Conservation (phyloP, 1,284 basidiomycete genomes). For the Melanopsichium pennsylvanicum region DNA sequence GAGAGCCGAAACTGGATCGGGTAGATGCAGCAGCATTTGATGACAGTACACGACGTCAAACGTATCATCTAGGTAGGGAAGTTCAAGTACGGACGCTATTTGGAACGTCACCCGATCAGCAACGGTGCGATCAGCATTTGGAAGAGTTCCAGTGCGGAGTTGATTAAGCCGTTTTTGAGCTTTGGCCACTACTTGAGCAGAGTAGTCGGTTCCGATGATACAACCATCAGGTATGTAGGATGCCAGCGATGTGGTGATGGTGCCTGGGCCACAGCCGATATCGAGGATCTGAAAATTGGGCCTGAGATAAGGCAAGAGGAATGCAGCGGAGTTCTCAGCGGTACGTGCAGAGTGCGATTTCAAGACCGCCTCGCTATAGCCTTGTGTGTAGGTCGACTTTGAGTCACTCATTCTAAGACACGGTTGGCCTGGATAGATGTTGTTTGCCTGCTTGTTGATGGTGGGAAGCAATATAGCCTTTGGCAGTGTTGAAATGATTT, state of each 20-base stretch:
- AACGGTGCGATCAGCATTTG: background rate
- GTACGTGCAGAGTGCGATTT: conserved; percentile 33
- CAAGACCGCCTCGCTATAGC: conserved; percentile 33
- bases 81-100: conserved; percentile 23
- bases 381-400: conserved; percentile 25
- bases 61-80: conserved; percentile 18
- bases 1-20: conserved; percentile 17
- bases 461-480: too few relatives aligned
- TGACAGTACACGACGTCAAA: conserved; percentile 40
- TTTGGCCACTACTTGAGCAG: conserved; percentile 16
- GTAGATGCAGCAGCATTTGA: conserved; percentile 37
- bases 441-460: too few relatives aligned
- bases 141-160: background rate
- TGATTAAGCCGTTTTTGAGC: conserved; percentile 15
- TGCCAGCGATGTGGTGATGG: conserved; percentile 29
- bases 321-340: conserved; percentile 29
- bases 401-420: conserved; percentile 11
- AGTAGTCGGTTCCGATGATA: conserved; percentile 30
- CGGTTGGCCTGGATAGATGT: too few relatives aligned
- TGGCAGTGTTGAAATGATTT: too few relatives aligned
- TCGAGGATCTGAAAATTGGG: conserved; percentile 22
- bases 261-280: conserved; percentile 40
- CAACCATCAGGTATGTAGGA: conserved; percentile 18
- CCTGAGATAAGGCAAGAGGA: conserved; percentile 23
- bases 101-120: conserved; percentile 14